Evolutionary conservation across 2,329 filamentous ascomycete species (phyloP).

Genomic region (Aureobasidium sp.): DNA sequence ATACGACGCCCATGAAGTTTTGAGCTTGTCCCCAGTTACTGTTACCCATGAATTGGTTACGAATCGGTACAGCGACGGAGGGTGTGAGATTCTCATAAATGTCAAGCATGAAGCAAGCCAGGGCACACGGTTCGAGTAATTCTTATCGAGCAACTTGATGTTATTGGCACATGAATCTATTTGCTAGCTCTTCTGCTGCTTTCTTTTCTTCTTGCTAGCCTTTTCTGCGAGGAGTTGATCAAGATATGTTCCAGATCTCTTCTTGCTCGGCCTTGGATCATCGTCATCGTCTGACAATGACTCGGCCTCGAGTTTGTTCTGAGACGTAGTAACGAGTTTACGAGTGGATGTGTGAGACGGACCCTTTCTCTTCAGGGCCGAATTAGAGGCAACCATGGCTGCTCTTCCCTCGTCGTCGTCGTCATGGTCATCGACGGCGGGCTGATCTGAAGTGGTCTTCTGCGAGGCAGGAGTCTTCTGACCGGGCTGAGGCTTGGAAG

Average conservation of each 20-base stretch:
- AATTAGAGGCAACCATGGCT: conserved; percentile 18
- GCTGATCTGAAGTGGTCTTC: conserved; percentile 15
- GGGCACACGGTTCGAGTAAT: neutral
- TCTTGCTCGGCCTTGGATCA: conserved; percentile 19
- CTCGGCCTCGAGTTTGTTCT: neutral
- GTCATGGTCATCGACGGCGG: conserved; percentile 28
- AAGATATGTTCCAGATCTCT: conserved; percentile 41
- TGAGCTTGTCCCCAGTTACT: no score
- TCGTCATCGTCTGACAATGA: conserved; percentile 17
- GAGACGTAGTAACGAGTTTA: neutral
- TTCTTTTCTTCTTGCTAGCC: conserved; percentile 43
- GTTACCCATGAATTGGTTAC: no score
- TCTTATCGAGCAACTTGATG: neutral
- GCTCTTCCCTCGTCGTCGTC: conserved; percentile 24
- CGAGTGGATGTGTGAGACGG: conserved; percentile 9
- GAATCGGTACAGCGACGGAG: neutral
- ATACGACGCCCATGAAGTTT: no score
- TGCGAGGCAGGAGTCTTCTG: conserved; percentile 3
- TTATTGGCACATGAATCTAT: neutral
- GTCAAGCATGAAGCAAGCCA: neutral
- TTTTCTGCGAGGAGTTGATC: conserved; percentile 44
- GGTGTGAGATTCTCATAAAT: no score
- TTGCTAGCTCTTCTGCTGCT: conserved; percentile 13
- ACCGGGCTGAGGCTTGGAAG: conserved; percentile 13
- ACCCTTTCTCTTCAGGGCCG: conserved; percentile 9